A percentile compares a stretch with the other conserved stretches of the same genome.
These are phyloP conservation scores for Extremus antarcticus DNA, from an alignment of 495 filamentous ascomycete species.

Conservation along the genomic window DNA sequence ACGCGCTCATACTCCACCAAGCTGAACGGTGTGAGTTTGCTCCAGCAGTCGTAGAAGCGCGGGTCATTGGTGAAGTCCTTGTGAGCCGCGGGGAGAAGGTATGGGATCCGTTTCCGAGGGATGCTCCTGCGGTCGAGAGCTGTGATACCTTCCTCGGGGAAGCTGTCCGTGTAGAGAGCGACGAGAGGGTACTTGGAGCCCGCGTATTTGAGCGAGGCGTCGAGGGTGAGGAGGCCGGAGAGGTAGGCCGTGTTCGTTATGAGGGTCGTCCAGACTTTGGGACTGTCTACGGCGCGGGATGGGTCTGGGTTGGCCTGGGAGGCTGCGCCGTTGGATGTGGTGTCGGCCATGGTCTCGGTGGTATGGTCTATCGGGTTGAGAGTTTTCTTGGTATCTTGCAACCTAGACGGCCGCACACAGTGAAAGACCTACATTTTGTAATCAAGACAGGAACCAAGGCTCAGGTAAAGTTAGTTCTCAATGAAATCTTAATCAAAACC, in stretches of 20 bases:
- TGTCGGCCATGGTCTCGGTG: neutral
- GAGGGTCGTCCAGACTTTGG: slow-evolving; percentile 62
- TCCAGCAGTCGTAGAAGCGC: slow-evolving; percentile 77
- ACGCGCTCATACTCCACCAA: slow-evolving; percentile 60
- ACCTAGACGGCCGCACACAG: neutral
- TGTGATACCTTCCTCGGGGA: slow-evolving; percentile 48
- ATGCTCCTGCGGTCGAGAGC: slow-evolving; percentile 57
- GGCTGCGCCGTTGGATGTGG: neutral
- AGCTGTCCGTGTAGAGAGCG: slow-evolving; percentile 64
- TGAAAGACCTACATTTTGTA: neutral
- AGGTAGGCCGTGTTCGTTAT: slow-evolving; percentile 70
- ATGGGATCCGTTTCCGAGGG: slow-evolving; percentile 46
- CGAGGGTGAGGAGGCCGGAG: slow-evolving; percentile 59
- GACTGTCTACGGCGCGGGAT: slow-evolving; percentile 19
- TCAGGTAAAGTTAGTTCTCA: too few relatives aligned
- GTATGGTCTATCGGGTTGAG: neutral
- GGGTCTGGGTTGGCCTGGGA: slow-evolving; percentile 15
- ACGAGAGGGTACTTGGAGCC: slow-evolving; percentile 57
- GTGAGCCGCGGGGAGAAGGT: slow-evolving; percentile 47
- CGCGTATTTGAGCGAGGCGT: slow-evolving; percentile 51
- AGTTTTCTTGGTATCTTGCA: neutral
- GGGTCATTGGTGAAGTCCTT: slow-evolving; percentile 54
- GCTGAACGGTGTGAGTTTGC: slow-evolving; percentile 67
- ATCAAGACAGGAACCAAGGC: neutral
- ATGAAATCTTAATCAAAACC: neutral